Percentiles rank a stretch among this genome's conserved stretches.
Conservation (phyloP, 441 rosid genomes). For the Hura crepitans region DNA sequence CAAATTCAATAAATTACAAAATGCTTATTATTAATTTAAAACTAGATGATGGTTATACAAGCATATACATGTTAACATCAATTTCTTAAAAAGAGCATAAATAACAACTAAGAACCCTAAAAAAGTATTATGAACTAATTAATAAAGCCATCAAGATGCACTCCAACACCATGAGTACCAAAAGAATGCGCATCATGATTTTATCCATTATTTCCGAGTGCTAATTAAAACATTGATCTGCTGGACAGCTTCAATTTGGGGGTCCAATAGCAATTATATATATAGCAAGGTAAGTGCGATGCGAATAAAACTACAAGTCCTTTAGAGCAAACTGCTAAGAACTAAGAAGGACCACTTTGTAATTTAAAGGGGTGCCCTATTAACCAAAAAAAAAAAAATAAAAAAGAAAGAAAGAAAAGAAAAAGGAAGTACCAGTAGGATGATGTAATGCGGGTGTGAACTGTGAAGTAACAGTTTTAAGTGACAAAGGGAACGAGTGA, state of each 20-base stretch:
- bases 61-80: not conserved
- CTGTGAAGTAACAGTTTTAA: not conserved
- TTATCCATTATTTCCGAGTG: not conserved
- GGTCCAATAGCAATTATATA: too few relatives aligned
- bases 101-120: not conserved
- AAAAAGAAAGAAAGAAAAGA: too few relatives aligned
- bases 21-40: not conserved
- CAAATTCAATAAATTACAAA: not conserved
- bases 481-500: slow-evolving; percentile 27
- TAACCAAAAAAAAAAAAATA: not conserved
- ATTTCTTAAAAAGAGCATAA: not conserved
- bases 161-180: not conserved
- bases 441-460: slow-evolving; percentile 8
- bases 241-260: not conserved
- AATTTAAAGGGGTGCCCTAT: not conserved
- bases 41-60: not conserved
- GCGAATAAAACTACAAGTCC: not conserved
- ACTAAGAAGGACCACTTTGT: slow-evolving; percentile 6
- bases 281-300: slow-evolving; percentile 10
- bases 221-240: not conserved
- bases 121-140: not conserved
- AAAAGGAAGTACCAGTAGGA: too few relatives aligned
- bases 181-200: not conserved
- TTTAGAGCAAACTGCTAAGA: slow-evolving; percentile 4
- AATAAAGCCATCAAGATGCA: not conserved